A percentile compares a stretch with the other conserved stretches of the same genome.
These are phyloP conservation scores for Boletus subcaerulescens DNA, from an alignment of 768 basidiomycete genomes.

Conservation along the genomic window DNA sequence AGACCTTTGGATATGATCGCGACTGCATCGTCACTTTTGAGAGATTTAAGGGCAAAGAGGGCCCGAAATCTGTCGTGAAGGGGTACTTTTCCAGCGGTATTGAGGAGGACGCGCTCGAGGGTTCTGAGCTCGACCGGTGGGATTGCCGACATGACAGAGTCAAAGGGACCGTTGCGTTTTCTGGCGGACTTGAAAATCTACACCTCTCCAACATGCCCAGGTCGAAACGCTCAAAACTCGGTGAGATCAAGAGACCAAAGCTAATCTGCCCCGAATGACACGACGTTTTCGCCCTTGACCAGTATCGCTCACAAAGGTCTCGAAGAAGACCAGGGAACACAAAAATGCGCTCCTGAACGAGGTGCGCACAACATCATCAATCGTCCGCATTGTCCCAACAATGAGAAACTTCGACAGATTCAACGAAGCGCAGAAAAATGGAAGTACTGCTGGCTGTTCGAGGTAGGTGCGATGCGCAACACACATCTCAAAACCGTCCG, in stretches of 20 bases:
- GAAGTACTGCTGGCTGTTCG: conserved; percentile 94
- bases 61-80: conserved; percentile 89
- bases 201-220: conserved; percentile 61
- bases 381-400: conserved; percentile 4
- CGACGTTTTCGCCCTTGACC: conserved; percentile 19
- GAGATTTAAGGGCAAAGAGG: conserved; percentile 86
- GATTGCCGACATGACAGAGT: conserved; percentile 33
- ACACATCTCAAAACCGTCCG: conserved; percentile 91
- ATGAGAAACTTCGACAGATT: conserved; percentile 50
- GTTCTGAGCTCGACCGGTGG: conserved; percentile 54
- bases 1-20: conserved; percentile 81
- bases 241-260: conserved; percentile 43
- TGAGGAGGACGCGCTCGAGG: conserved; percentile 78
- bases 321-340: conserved; percentile 89
- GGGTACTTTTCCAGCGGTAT: conserved; percentile 64
- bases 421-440: conserved; percentile 85
- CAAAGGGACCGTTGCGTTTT: conserved; percentile 12
- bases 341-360: conserved; percentile 82
- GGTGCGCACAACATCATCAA: conserved; percentile 40
- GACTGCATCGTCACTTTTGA: conserved; percentile 77
- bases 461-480: conserved; percentile 95
- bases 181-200: conserved; percentile 50
- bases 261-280: background rate
- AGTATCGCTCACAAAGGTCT: conserved; percentile 94
- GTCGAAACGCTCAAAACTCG: conserved; percentile 87